These are phyloP conservation scores for Apiotrichum siamense DNA, from an alignment of 1,284 basidiomycete genomes.

Conservation along the genomic window DNA sequence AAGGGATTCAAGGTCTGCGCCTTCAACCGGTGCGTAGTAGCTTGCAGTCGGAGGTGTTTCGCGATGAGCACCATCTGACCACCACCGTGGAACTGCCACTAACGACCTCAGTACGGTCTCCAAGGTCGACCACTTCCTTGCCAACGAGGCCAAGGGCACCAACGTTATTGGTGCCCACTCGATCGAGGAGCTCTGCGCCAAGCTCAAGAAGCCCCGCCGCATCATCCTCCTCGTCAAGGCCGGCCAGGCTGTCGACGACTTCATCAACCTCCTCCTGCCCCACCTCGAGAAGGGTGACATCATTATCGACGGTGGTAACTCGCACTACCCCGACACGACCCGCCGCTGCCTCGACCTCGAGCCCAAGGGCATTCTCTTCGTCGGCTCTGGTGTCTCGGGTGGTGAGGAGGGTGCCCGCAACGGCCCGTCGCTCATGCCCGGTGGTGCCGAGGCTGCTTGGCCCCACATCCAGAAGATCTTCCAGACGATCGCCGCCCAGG, in stretches of 20 bases:
- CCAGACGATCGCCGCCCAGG: constrained; percentile 95
- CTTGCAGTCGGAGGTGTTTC: no score
- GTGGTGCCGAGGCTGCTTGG: constrained; percentile 92
- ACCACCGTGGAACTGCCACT: neutral
- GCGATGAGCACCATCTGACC: no score
- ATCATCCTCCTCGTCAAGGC: constrained; percentile 84
- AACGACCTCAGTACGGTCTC: constrained; percentile 59
- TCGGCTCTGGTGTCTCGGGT: constrained; percentile 98
- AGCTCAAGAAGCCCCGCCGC: constrained; percentile 58
- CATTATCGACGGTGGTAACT: constrained; percentile 99
- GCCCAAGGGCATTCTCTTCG: constrained; percentile 88
- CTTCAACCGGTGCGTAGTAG: constrained; percentile 79
- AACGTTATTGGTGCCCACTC: constrained; percentile 93
- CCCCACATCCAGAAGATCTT: constrained; percentile 96
- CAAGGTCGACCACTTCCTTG: constrained; percentile 95
- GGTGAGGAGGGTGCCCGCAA: constrained; percentile 98
- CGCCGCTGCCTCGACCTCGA: constrained; percentile 91
- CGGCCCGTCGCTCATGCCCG: constrained; percentile 99
- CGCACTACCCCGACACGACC: constrained; percentile 97
- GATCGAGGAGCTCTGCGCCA: constrained; percentile 69
- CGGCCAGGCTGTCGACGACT: constrained; percentile 56
- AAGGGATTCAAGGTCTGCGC: constrained; percentile 97
- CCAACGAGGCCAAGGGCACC: constrained; percentile 96
- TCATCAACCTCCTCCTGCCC: constrained; percentile 55
- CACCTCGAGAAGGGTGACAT: constrained; percentile 69